These are phyloP conservation scores for Neurospora sp. DNA, from an alignment of 495 filamentous ascomycete genomes.

Conservation along the genomic window DNA sequence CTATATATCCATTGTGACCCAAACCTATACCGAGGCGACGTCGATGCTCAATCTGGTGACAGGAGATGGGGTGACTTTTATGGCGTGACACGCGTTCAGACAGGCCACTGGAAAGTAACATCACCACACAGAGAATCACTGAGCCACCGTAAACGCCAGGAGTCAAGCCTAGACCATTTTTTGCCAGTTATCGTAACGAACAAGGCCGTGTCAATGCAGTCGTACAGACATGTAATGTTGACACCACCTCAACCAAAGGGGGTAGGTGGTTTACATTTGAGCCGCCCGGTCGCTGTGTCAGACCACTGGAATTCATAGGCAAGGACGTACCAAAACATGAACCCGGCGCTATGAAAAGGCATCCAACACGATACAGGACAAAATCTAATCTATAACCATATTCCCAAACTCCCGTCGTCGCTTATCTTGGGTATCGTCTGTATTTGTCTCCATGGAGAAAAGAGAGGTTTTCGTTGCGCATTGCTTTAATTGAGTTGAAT, in stretches of 20 bases:
- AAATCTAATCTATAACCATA: constrained; percentile 6
- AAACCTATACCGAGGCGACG: neutral
- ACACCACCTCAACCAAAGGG: neutral
- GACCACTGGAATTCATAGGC: neutral
- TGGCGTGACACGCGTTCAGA: neutral
- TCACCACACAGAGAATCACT: neutral
- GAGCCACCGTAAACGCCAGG: neutral
- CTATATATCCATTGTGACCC: neutral
- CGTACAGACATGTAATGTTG: neutral
- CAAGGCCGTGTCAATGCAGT: neutral
- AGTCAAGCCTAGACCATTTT: neutral
- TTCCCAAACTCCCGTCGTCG: constrained; percentile 11
- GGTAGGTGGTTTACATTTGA: neutral
- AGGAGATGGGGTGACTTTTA: neutral
- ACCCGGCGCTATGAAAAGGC: neutral
- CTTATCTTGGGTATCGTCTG: constrained; percentile 21
- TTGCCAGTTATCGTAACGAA: neutral
- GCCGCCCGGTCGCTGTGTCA: neutral
- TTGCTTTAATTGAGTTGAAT: neutral
- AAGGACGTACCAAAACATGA: neutral
- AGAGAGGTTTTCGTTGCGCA: constrained; percentile 1
- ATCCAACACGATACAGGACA: constrained; percentile 7
- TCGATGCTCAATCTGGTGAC: neutral
- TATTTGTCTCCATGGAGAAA: constrained; percentile 4
- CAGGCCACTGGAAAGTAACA: neutral